These are phyloP conservation scores for Schizonepeta tenuifolia DNA, from an alignment of 257 asterid genomes.

Conservation along the genomic window DNA sequence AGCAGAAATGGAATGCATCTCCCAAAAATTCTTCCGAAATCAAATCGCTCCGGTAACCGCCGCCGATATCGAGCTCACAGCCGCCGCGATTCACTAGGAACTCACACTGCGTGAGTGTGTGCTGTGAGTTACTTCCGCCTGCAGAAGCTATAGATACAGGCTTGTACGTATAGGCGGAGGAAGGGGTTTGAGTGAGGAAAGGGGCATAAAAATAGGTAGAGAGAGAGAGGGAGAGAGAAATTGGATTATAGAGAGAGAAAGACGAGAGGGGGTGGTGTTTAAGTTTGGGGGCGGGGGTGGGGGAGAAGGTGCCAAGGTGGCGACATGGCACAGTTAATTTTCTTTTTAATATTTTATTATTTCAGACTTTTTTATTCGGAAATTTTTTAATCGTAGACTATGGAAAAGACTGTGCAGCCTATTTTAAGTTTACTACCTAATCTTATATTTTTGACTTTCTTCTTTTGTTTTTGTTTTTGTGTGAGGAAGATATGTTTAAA, in stretches of 20 bases:
- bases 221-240: conserved; percentile 35
- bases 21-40: conserved; percentile 1
- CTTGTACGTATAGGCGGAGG: conserved; percentile 37
- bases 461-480: neutral
- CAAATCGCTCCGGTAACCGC: conserved; percentile 37
- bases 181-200: conserved; percentile 37
- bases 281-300: conserved; percentile 33
- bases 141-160: conserved; percentile 36
- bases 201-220: conserved; percentile 31
- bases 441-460: conserved; percentile 15
- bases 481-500: neutral
- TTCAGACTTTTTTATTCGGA: neutral
- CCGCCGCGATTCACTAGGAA: conserved; percentile 28
- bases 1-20: conserved; percentile 56
- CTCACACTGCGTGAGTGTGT: conserved; percentile 27
- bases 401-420: conserved; percentile 19
- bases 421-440: conserved; percentile 25
- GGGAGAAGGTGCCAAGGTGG: conserved; percentile 42
- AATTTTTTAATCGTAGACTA: neutral
- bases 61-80: conserved; percentile 17
- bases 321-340: conserved; percentile 42
- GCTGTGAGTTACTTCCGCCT: conserved; percentile 26
- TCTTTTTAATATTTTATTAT: neutral
- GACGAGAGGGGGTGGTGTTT: conserved; percentile 25
- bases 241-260: conserved; percentile 45